Base-by-base conservation (phyloP, 805 yeast species). In the Zygoascus tannicola region DNA sequence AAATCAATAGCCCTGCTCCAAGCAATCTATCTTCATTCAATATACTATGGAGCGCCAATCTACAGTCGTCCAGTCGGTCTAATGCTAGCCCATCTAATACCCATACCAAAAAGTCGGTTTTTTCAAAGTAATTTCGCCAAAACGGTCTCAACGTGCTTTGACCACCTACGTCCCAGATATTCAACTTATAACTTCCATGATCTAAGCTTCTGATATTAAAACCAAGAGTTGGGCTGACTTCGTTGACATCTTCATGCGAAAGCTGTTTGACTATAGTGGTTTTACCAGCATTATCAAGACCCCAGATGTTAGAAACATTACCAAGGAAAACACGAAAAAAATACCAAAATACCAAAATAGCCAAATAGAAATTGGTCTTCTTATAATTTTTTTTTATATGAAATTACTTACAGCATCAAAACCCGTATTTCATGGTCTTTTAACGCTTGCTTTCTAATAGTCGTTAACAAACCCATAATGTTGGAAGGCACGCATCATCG, bases 61-160 rank as follows among this genome's bases (percentile, higher is more conserved):
- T 71, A 50, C 82, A 81, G 63, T 84, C 94, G 5, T 63, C 56
- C 21, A 85, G 63, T 41, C 96, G 64, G 39, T 75, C 77, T 22
- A 75, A 57, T 18, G 81, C 74, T 12, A 63, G 60, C 2, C 77
- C 71, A 62, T 90, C 97, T 4, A 90, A 72, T 18, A 88, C 95
- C 96, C 96, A 88, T 10, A 88, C 62, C 15, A 88, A 66, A 4
- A 77, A 75, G 53, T 88, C 88, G 0, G 83, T 77, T 53, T 76
- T 78, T 51, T 87, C 96, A 56, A 83, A 88, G 61, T 90, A 88
- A 63, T 88, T 90, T 54, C 84, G 78, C 97, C 97, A 88, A 69
- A 87, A 87, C 15, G 88, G 79, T 38, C 97, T 66, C 35, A 88
- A 67, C 1, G 90, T 74, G 37, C 72, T 65, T 60, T 88, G 97